Conservation (phyloP, 2,329 filamentous ascomycete genomes). For the Aspergillus uvarum region DNA sequence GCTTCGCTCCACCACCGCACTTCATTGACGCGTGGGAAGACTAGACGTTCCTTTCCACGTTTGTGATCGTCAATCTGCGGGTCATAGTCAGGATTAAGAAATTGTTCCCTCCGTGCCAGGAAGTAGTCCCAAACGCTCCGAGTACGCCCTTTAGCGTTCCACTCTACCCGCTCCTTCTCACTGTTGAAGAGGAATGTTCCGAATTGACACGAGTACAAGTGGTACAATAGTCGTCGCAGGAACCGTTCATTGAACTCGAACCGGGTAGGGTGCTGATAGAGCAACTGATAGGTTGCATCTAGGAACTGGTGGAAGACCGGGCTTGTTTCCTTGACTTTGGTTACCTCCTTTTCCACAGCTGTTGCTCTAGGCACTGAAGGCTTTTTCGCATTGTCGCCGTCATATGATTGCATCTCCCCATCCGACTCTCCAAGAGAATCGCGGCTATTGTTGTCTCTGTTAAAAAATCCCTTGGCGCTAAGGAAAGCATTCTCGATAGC, state of each 20-base stretch:
- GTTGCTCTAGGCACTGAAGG: constrained; percentile 33
- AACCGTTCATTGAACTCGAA: constrained; percentile 98
- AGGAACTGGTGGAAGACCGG: constrained; percentile 98
- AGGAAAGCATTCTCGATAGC: constrained; percentile 82
- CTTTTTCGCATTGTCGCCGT: constrained; percentile 48
- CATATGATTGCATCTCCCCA: constrained; percentile 50
- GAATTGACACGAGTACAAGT: constrained; percentile 93
- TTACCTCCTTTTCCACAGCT: constrained; percentile 63
- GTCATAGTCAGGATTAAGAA: constrained; percentile 79
- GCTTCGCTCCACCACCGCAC: constrained; percentile 92
- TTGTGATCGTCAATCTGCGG: constrained; percentile 72
- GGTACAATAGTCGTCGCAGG: constrained; percentile 82
- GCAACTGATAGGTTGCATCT: constrained; percentile 86
- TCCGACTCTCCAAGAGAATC: constrained; percentile 65
- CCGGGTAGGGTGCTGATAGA: constrained; percentile 78
- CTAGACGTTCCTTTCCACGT: constrained; percentile 75
- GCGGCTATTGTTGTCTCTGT: constrained; percentile 69
- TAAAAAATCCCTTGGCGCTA: constrained; percentile 87
- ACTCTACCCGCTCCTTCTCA: constrained; percentile 79
- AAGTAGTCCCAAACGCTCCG: constrained; percentile 97
- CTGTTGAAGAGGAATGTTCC: constrained; percentile 95
- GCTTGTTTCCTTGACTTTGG: constrained; percentile 80
- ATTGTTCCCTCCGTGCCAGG: constrained; percentile 74
- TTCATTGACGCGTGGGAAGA: constrained; percentile 74
- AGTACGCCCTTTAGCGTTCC: constrained; percentile 67